Conservation (phyloP, 192 early-diverging fungal species). For the Ambispora gerdemannii region DNA sequence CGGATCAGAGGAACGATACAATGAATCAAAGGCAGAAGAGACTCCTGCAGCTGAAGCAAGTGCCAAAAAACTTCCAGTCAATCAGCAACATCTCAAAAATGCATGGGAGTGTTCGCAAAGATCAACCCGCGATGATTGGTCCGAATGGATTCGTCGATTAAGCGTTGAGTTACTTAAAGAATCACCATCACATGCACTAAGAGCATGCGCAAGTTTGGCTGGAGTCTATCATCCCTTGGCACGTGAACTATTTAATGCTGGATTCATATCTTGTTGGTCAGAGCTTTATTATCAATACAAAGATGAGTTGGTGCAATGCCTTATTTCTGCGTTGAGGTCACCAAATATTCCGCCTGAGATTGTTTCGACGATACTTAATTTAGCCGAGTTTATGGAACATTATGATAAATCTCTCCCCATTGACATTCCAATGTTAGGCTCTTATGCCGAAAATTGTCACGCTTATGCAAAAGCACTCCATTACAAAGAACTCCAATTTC, state of each 20-base stretch:
- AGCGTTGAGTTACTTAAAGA: constrained; percentile 91
- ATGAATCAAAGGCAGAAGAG: constrained; percentile 46
- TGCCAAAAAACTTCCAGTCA: constrained; percentile 76
- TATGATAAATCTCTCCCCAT: constrained; percentile 94
- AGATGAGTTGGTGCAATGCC: constrained; percentile 77
- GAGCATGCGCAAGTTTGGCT: constrained; percentile 85
- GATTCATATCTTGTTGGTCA: constrained; percentile 95
- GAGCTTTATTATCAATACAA: constrained; percentile 87
- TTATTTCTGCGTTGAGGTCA: constrained; percentile 80
- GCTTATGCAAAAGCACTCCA: constrained; percentile 98
- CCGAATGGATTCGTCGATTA: constrained; percentile 89
- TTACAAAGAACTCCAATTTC: constrained; percentile 95
- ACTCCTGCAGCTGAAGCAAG: constrained; percentile 55
- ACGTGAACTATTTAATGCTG: constrained; percentile 91
- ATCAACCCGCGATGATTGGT: constrained; percentile 91
- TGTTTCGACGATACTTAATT: constrained; percentile 82
- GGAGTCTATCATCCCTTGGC: constrained; percentile 75
- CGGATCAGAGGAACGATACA: constrained; percentile 36
- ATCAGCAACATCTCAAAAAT: constrained; percentile 79
- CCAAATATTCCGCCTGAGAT: constrained; percentile 90
- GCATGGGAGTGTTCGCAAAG: constrained; percentile 87
- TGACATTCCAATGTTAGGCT: constrained; percentile 82
- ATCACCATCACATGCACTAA: constrained; percentile 92
- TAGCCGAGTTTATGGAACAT: constrained; percentile 99
- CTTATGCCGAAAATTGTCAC: constrained; percentile 89